These are phyloP conservation scores for Rosellinia necatrix DNA, from an alignment of 2,329 filamentous ascomycete genomes.

Conservation along the genomic window DNA sequence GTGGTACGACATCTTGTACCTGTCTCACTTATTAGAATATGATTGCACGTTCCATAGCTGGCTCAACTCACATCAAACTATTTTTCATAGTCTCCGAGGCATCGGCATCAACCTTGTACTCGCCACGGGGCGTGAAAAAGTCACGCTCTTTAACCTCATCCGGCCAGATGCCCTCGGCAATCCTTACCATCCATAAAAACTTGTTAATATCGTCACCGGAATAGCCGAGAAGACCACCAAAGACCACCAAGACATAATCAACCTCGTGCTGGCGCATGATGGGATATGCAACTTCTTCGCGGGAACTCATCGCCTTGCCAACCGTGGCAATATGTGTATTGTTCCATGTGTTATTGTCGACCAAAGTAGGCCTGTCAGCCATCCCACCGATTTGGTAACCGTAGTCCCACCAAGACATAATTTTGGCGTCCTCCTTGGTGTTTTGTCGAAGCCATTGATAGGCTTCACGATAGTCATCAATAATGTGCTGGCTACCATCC, in stretches of 20 bases:
- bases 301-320: conserved; percentile 97
- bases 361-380: conserved; percentile 94
- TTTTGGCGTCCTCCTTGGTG: conserved; percentile 90
- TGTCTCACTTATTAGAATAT: conserved; percentile 47
- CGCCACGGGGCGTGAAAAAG: conserved; percentile 91
- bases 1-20: conserved; percentile 99
- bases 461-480: conserved; percentile 98
- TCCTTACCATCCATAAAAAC: conserved; percentile 99
- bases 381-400: conserved; percentile 99
- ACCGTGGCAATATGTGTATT: conserved; percentile 99
- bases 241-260: conserved; percentile 97
- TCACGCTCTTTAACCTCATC: conserved; percentile 96
- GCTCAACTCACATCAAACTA: conserved; percentile 84
- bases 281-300: conserved; percentile 96
- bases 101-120: conserved; percentile 92
- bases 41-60: neutral
- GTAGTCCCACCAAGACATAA: conserved; percentile 99
- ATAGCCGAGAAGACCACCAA: conserved; percentile 93
- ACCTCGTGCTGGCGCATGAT: conserved; percentile 99
- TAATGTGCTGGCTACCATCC: conserved; percentile 96
- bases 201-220: conserved; percentile 99
- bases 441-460: conserved; percentile 99
- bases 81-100: conserved; percentile 98
- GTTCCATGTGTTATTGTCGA: conserved; percentile 99
- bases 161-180: conserved; percentile 99